Percentiles rank a stretch among this genome's conserved stretches.
Conservation (phyloP, 2,329 filamentous ascomycete species). For the Erysiphe pulchra region DNA sequence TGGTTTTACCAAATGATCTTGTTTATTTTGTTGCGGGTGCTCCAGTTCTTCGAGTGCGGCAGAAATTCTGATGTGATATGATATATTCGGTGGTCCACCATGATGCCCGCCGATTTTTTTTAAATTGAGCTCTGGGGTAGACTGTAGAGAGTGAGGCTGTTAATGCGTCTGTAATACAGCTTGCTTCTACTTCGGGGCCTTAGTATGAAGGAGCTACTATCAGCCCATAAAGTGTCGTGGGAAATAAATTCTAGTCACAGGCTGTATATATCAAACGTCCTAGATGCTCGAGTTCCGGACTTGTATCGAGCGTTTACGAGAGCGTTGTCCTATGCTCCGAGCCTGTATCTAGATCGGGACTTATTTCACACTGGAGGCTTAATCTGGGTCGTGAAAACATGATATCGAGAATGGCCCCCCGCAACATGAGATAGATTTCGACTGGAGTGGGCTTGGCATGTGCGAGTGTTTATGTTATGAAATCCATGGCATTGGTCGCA, state of each 20-base stretch:
- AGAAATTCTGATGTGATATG: no score
- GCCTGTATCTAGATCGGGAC: background rate
- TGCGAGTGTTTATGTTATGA: background rate
- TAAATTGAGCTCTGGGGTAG: background rate
- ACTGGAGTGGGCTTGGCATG: background rate
- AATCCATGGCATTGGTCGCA: background rate
- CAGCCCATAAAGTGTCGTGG: background rate
- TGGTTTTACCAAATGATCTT: background rate
- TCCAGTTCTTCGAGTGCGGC: no score
- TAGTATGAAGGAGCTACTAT: background rate
- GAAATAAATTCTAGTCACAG: background rate
- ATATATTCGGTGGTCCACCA: no score
- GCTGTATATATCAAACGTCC: background rate
- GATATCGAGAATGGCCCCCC: background rate
- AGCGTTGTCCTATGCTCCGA: background rate
- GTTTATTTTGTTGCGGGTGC: background rate
- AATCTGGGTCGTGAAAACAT: background rate
- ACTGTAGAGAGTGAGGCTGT: background rate
- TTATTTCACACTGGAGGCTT: background rate
- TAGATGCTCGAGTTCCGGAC: background rate
- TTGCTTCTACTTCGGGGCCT: background rate
- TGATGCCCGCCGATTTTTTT: background rate
- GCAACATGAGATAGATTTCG: background rate
- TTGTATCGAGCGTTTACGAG: background rate
- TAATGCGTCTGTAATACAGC: background rate